These are phyloP conservation scores for Saccharomycopsis fibuligera DNA, from an alignment of 805 yeast genomes.

Conservation along the genomic window DNA sequence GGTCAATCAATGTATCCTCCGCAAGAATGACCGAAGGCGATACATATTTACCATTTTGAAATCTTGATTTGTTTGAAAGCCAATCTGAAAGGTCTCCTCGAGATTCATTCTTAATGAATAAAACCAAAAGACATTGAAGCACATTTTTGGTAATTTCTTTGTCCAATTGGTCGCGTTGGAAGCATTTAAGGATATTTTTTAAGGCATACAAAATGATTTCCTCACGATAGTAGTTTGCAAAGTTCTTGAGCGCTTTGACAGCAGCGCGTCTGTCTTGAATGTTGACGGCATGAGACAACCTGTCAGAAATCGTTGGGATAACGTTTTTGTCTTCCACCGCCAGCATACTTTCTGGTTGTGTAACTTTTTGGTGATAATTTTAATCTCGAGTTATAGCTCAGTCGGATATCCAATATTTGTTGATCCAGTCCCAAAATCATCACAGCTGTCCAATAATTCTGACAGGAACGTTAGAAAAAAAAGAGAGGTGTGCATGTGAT, in stretches of 20 bases:
- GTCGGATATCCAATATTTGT: too few species aligned
- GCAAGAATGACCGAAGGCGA: conserved; percentile 53
- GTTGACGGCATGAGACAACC: conserved; percentile 74
- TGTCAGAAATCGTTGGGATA: conserved; percentile 81
- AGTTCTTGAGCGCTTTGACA: conserved; percentile 79
- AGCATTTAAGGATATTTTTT: conserved; percentile 46
- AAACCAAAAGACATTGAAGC: conserved; percentile 75
- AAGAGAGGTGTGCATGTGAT: too few species aligned
- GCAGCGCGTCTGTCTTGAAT: conserved; percentile 89
- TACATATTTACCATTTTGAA: conserved; percentile 72
- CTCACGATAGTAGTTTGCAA: conserved; percentile 84
- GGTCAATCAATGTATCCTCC: conserved; percentile 52
- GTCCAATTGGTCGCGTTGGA: conserved; percentile 57
- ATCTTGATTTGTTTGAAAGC: conserved; percentile 69
- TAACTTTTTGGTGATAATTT: background rate
- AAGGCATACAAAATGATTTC: conserved; percentile 75
- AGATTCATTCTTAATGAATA: conserved; percentile 62
- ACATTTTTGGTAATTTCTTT: conserved; percentile 69
- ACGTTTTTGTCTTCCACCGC: conserved; percentile 47
- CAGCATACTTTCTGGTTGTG: conserved; percentile 4
- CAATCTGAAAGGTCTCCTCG: conserved; percentile 43
- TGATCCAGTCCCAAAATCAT: background rate
- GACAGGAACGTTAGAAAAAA: too few species aligned
- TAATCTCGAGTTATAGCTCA: background rate
- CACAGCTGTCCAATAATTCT: too few species aligned